Conservation (phyloP, 306 rosid genomes). For the Malus sylvestris region DNA sequence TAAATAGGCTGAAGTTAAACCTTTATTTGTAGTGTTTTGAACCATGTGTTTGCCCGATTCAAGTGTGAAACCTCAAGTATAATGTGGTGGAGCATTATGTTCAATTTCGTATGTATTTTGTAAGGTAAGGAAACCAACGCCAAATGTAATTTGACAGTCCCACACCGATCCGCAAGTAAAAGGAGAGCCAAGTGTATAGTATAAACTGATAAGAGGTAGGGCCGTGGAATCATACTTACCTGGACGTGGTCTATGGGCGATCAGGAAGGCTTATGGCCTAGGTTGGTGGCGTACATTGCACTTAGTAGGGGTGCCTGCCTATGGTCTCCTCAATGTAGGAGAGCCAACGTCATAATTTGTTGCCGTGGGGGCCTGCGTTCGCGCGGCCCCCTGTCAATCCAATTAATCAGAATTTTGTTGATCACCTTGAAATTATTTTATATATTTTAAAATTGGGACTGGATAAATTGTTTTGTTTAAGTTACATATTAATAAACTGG, state of each 20-base stretch:
- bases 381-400: conserved; percentile 48
- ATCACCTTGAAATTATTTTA: too few species aligned
- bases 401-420: too few species aligned
- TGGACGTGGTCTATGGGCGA: conserved; percentile 59
- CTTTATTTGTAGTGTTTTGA: too few species aligned
- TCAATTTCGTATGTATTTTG: not conserved
- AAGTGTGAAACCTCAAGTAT: too few species aligned
- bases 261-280: conserved; percentile 45
- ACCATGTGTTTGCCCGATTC: too few species aligned
- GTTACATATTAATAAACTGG: too few species aligned
- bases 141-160: not conserved
- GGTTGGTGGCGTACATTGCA: conserved; percentile 50
- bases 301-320: conserved; percentile 40
- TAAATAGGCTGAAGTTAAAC: too few species aligned
- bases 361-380: conserved; percentile 62
- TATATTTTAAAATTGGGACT: too few species aligned
- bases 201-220: not conserved
- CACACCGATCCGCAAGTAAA: not conserved
- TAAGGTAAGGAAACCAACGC: not conserved
- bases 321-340: conserved; percentile 50
- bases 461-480: too few species aligned
- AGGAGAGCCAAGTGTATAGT: rapidly evolving
- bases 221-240: not conserved
- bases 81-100: too few species aligned
- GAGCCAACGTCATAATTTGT: conserved; percentile 74